Evolutionary conservation across 2,329 filamentous ascomycete genomes (phyloP).

Genomic region (Westerdykella aurantiaca): DNA sequence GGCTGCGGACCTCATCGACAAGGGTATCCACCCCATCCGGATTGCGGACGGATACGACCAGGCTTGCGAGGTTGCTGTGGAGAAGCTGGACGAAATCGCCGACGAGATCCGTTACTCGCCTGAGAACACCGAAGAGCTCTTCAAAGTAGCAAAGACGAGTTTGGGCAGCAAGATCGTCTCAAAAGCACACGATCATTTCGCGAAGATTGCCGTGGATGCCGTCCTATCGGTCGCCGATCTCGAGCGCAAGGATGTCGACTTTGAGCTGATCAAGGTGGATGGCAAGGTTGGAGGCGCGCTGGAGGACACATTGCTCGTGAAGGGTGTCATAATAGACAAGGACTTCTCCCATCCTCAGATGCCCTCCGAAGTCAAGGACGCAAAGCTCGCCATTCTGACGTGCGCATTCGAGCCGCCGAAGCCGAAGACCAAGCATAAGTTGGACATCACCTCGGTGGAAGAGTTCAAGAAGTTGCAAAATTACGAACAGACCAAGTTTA

Average conservation of each 20-base stretch:
- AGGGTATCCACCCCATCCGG: slow-evolving; percentile 97
- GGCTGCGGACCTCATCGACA: slow-evolving; percentile 96
- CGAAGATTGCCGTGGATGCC: slow-evolving; percentile 93
- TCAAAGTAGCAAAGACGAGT: slow-evolving; percentile 93
- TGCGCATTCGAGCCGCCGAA: slow-evolving; percentile 98
- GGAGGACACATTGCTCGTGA: slow-evolving; percentile 89
- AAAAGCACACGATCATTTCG: slow-evolving; percentile 97
- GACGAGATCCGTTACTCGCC: slow-evolving; percentile 82
- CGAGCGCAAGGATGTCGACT: slow-evolving; percentile 94
- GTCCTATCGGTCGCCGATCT: slow-evolving; percentile 94
- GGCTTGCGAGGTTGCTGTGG: slow-evolving; percentile 92
- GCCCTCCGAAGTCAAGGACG: slow-evolving; percentile 90
- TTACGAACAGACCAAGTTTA: slow-evolving; percentile 94
- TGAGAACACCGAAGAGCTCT: slow-evolving; percentile 74
- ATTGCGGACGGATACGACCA: slow-evolving; percentile 98
- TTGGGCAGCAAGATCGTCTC: slow-evolving; percentile 98
- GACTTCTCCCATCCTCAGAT: slow-evolving; percentile 99
- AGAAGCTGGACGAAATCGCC: slow-evolving; percentile 86
- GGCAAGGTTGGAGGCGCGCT: slow-evolving; percentile 93
- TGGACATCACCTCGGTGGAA: slow-evolving; percentile 93
- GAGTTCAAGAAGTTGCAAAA: slow-evolving; percentile 97
- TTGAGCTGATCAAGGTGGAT: slow-evolving; percentile 98
- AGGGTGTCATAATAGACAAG: slow-evolving; percentile 98
- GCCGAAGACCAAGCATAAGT: slow-evolving; percentile 99
- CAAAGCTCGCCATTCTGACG: slow-evolving; percentile 94